Evolutionary conservation across 192 early-diverging fungal genomes (phyloP), one percentile per base, ranked within the genome.

Genomic region (Gaertneriomyces semiglobifer): DNA sequence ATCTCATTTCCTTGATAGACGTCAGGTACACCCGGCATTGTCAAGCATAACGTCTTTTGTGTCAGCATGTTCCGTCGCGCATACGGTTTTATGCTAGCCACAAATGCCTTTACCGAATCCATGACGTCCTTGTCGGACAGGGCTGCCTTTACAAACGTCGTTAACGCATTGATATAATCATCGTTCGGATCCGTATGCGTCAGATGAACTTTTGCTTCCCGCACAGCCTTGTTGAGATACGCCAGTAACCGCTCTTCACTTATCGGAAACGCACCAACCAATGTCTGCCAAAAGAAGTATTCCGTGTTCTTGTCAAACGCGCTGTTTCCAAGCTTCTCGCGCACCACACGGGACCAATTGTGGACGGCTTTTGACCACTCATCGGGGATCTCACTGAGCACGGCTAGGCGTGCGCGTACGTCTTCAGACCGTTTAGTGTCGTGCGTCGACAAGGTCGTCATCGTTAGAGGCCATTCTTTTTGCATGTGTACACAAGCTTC

Each of bases 1-100:
- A 70, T 8, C 44, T 70, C 68, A 54, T 61, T 63, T 48, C 68
- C 68, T 63, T 70, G 68, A 53, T 70, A 70, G 7, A 70, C 68
- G 61, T 70, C 68, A 33, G 68, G 68, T 12, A 70, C 53, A 12
- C 68, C 68, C 16, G 68, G 68, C 68, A 70, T 70, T 59, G 60
- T 62, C 33, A 70, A 44, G 41, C 63, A 61, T 19, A 70, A 63
- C 8, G 60, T 44, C 44, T 70, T 70, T 63, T 70, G 68, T 8
- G 60, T 56, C 51, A 70, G 42, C 5, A 43, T 39, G n/a, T 70
- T 70, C 18, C 62, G 52, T 7, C 68, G 59, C 39, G 60, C 68
- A 44, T 54, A 70, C 16, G 19, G 20, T 39, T 43, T 33, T n/a
- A 70, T 70, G 42, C 60, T 42, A 6, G 14, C 44, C 6, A 62